Base-by-base conservation (phyloP, 78 protist genomes). In the Emiliania huxleyi region DNA sequence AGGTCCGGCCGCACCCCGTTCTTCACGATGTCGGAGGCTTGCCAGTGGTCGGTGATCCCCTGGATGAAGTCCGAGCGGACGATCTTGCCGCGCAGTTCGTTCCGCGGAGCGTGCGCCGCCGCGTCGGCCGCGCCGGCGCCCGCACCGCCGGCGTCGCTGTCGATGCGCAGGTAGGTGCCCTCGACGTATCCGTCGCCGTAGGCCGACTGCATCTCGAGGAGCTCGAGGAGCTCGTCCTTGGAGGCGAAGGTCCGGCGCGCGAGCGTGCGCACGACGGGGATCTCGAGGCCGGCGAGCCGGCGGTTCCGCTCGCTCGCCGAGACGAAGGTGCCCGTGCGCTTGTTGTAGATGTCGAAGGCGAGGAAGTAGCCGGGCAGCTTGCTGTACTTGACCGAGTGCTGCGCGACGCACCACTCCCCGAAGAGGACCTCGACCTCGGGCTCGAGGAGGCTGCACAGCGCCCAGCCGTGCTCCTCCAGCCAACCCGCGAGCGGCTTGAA, bases 281-380 rank as follows among this genome's bases (percentile, higher is more conserved):
- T 87, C 12, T 6, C 48, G 11, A 40, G 43, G 1, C 49, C 91
- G 2, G 19, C 46, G 5, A 87, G 46, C 38, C 69, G 33, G 2
- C 55, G 40, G 35, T 52, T 15, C 15, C 56, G 77, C 35, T 55
- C 35, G 3, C 0, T 19, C 42, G 1, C 52, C 0, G 77, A 52
- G 35, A 4, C 22, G 21, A 87, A 62, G 25, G 2, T 23, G 12
- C 52, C 8, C 15, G 56, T 44, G 89, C 89, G 48, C 89, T 91
- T 40, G 84, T 85, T 81, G 49, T 40, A 94, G 38, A 94, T 38
- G 81, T 94, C 96, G 75, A 94, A 94, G n/a, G 96, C 96, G 26
- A 94, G 12, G 48, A 94, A 94, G 90, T 37, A 69, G 33, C 83
- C 95, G 33, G 96, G 96, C 81, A 94, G 95, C 19, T 15, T 12